Base-by-base conservation (phyloP, 2,329 filamentous ascomycete genomes). In the Alternaria solani region DNA sequence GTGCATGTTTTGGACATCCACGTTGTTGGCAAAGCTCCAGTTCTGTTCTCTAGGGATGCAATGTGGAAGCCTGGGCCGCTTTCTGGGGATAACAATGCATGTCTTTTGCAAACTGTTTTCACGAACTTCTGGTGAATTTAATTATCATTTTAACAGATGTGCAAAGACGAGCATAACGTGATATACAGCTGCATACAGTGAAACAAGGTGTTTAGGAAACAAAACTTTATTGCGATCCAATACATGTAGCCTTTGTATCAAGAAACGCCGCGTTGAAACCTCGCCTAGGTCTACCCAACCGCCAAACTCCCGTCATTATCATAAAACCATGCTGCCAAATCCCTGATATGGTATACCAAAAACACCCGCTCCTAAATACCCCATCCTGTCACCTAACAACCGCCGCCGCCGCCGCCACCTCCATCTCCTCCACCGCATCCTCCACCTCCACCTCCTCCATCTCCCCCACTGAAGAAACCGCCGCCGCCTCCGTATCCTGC, bases 391-490 rank as follows among this genome's bases (percentile, higher is more conserved):
- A 2, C 8, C 14, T 51, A 55, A 18, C 57, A 59, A 28, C 57
- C 57, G 1, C 57, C 52, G 4, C 51, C 53, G 18, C 52, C 52
- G 20, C 42, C 56, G 16, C 57, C 59, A 8, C 60, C 57, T 28
- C 56, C 57, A 7, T 62, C 59, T 0, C 61, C 58, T 1, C 58
- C 56, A 2, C 59, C 65, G 7, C 62, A 59, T 9, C 63, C 63
- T n/a, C 47, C 60, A 2, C 64, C 62, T 16, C 64, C 69, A 9
- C 52, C 52, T 23, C 26, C 26, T 2, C 51, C 52, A 32, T 38
- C 46, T 26, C 23, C 49, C 6, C 58, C 60, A 16, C 51, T 42
- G n/a, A 44, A 59, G 12, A 32, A 52, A 7, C 65, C 53, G 14
- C 60, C 62, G 6, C 53, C 55, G 5, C 55, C 57, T 41, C 56